A percentile compares a stretch with the other conserved stretches of the same genome.
phyloP scores from a whole-genome alignment of 2,329 filamentous ascomycete genomes.

The Atkinsonella texensis region DNA sequence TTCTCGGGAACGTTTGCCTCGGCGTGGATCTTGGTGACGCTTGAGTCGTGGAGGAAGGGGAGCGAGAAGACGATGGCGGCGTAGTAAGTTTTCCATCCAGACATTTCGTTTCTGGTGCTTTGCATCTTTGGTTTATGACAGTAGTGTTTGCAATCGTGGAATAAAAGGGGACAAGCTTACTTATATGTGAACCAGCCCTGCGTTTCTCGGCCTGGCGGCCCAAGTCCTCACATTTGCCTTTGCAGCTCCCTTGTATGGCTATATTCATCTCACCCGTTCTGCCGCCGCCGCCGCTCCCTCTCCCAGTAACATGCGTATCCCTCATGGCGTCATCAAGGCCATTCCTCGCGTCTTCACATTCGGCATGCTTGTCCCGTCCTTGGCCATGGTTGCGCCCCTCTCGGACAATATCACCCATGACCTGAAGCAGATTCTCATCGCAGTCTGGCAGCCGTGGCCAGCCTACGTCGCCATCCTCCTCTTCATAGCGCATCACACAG shows the following conservation, averaged over 20 bases:
- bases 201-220: slow-evolving; percentile 7
- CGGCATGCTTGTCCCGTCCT: slow-evolving; percentile 8
- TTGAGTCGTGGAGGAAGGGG: slow-evolving; percentile 12
- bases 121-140: no score
- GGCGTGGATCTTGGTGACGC: slow-evolving; percentile 9
- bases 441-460: slow-evolving; percentile 13
- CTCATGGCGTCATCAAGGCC: slow-evolving; percentile 7
- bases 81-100: slow-evolving; percentile 7
- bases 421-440: slow-evolving; percentile 11
- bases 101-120: no score
- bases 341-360: slow-evolving; percentile 8
- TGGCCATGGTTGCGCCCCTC: slow-evolving; percentile 8
- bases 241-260: slow-evolving; percentile 10
- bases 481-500: not conserved
- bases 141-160: no score
- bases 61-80: slow-evolving; percentile 7
- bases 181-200: slow-evolving; percentile 4
- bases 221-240: slow-evolving; percentile 12
- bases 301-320: slow-evolving; percentile 9
- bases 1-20: slow-evolving; percentile 11
- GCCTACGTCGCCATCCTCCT: slow-evolving; percentile 10
- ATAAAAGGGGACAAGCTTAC: not conserved
- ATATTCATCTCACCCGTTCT: slow-evolving; percentile 7
- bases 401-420: slow-evolving; percentile 6
- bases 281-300: slow-evolving; percentile 7